A percentile compares a stretch with the other conserved stretches of the same genome.
phyloP scores from a whole-genome alignment of 805 yeast genomes.

The Candida khao-thaluensis region DNA sequence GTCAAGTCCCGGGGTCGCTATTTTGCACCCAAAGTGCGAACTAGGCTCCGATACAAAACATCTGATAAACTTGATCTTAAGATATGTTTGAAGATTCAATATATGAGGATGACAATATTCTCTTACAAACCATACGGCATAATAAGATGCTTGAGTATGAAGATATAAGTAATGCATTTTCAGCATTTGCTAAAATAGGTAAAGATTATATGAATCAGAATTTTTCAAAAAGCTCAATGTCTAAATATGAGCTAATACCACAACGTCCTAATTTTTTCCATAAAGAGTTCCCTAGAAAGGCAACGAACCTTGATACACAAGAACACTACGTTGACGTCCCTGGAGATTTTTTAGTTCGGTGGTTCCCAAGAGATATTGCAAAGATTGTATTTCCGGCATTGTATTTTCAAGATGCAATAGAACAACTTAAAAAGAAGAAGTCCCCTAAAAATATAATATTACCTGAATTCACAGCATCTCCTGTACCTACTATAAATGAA shows the following conservation, averaged over 20 bases:
- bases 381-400: slow-evolving; percentile 20
- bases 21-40: slow-evolving; percentile 1
- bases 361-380: slow-evolving; percentile 20
- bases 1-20: neutral
- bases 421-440: slow-evolving; percentile 12
- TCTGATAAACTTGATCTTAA: no score
- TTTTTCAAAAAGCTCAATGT: slow-evolving; percentile 4
- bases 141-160: neutral
- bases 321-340: slow-evolving; percentile 17
- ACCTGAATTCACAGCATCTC: slow-evolving; percentile 17
- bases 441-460: slow-evolving; percentile 1
- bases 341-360: slow-evolving; percentile 18
- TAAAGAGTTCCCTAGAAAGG: slow-evolving; percentile 19
- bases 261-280: slow-evolving; percentile 18
- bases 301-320: slow-evolving; percentile 20
- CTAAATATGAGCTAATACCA: slow-evolving; percentile 13
- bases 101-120: slow-evolving; percentile 17
- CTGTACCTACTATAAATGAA: slow-evolving; percentile 20
- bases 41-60: slow-evolving; percentile 2
- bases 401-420: slow-evolving; percentile 19
- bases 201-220: slow-evolving; percentile 5
- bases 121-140: slow-evolving; percentile 11
- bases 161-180: neutral
- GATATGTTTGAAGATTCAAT: slow-evolving; percentile 19
- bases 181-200: neutral